These are phyloP conservation scores for Shiraia bambusicola DNA, from an alignment of 2,329 filamentous ascomycete genomes.

Conservation along the genomic window DNA sequence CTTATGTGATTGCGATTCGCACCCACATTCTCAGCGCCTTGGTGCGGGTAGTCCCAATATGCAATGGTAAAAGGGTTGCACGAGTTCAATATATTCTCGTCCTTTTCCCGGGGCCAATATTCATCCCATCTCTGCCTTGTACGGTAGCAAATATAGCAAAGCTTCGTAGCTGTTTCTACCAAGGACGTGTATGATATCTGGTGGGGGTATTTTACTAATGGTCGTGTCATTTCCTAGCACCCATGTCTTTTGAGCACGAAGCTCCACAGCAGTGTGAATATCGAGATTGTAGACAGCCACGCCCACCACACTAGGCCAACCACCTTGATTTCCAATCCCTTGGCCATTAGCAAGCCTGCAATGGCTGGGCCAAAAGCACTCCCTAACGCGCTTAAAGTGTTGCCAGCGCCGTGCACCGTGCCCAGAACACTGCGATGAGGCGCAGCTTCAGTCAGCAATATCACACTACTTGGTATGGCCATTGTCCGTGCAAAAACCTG, in stretches of 20 bases:
- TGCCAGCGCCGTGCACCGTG: constrained; percentile 58
- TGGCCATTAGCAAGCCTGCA: constrained; percentile 59
- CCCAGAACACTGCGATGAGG: constrained; percentile 55
- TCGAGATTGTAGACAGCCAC: constrained; percentile 51
- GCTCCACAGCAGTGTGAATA: constrained; percentile 53
- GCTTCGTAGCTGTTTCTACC: no score
- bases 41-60: no score
- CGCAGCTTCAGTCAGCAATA: constrained; percentile 62
- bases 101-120: no score
- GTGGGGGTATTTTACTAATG: no score
- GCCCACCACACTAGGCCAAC: constrained; percentile 62
- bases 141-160: no score
- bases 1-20: no score
- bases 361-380: constrained; percentile 60
- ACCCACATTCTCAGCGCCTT: no score
- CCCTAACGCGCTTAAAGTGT: constrained; percentile 59
- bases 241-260: constrained; percentile 53
- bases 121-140: no score
- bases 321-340: constrained; percentile 56
- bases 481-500: constrained; percentile 50
- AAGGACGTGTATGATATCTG: no score
- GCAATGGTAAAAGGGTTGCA: no score
- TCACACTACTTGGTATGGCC: constrained; percentile 58
- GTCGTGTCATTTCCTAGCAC: no score
- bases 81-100: no score